These are phyloP conservation scores for Solanum medicagineum DNA, from an alignment of 257 asterid species.

Conservation along the genomic window DNA sequence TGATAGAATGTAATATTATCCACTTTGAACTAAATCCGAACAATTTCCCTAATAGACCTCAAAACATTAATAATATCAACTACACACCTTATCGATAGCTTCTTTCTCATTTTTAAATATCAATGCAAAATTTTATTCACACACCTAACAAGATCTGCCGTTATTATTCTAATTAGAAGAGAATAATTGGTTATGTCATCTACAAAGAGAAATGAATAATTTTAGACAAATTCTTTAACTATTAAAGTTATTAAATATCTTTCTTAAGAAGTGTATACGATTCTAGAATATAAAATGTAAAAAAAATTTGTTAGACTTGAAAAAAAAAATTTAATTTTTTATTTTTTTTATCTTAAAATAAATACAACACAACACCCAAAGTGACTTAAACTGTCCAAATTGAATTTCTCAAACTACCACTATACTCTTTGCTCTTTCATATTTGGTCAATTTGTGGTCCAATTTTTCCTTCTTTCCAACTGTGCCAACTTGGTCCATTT, in stretches of 20 bases:
- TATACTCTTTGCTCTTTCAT: background rate
- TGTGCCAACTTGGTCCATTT: slow-evolving; percentile 3
- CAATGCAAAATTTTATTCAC: background rate
- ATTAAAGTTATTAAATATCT: background rate
- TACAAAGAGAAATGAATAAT: background rate
- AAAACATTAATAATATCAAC: background rate
- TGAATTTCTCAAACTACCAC: background rate
- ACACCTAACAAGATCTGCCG: background rate
- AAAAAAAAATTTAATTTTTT: background rate
- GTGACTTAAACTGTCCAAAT: background rate
- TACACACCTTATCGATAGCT: background rate
- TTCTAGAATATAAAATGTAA: background rate
- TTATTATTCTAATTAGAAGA: background rate
- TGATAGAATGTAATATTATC: background rate
- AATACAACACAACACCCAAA: background rate
- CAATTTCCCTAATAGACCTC: background rate
- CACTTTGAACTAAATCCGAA: background rate
- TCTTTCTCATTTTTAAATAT: background rate
- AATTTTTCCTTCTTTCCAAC: slow-evolving; percentile 3
- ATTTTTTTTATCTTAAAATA: background rate
- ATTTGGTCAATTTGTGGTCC: background rate
- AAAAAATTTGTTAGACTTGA: background rate
- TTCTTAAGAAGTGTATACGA: background rate
- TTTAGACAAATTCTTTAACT: background rate
- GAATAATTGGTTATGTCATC: background rate